Evolutionary conservation across 1,284 basidiomycete species (phyloP).

Genomic region (Boletus smithii): DNA sequence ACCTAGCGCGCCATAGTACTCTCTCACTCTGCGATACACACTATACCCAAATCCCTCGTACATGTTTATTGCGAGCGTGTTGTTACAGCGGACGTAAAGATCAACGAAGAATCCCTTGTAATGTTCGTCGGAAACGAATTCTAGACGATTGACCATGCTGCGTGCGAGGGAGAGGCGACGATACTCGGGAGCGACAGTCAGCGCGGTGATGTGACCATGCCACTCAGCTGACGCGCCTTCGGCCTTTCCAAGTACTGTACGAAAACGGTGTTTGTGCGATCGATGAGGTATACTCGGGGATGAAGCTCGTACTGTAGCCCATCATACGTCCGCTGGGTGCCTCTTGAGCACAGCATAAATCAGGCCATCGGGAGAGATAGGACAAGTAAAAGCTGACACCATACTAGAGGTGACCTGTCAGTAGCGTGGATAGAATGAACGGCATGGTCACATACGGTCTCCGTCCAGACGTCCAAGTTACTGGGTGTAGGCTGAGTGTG

Average conservation of each 20-base stretch:
- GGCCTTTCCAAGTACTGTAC: slow-evolving; percentile 79
- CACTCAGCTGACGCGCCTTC: slow-evolving; percentile 72
- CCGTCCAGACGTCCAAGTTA: slow-evolving; percentile 91
- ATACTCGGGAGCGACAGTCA: slow-evolving; percentile 90
- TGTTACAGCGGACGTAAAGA: slow-evolving; percentile 84
- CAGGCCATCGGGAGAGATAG: slow-evolving; percentile 88
- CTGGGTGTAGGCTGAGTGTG: slow-evolving; percentile 40
- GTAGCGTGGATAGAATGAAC: background rate
- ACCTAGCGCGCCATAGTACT: slow-evolving; percentile 82
- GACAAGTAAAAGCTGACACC: slow-evolving; percentile 82
- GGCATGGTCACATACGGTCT: slow-evolving; percentile 59
- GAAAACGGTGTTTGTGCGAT: slow-evolving; percentile 7
- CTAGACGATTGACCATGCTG: slow-evolving; percentile 79
- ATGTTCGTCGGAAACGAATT: slow-evolving; percentile 72
- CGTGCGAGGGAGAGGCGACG: slow-evolving; percentile 79
- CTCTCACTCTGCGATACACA: slow-evolving; percentile 79
- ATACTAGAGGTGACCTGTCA: slow-evolving; percentile 50
- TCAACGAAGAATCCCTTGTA: slow-evolving; percentile 87
- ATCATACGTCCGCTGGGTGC: slow-evolving; percentile 77
- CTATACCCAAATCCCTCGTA: slow-evolving; percentile 87
- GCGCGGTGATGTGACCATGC: slow-evolving; percentile 89
- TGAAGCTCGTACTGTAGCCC: slow-evolving; percentile 69
- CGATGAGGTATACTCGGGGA: slow-evolving; percentile 4
- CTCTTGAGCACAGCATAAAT: slow-evolving; percentile 79
- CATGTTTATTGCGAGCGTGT: slow-evolving; percentile 74